phyloP scores from a whole-genome alignment of 2,329 filamentous ascomycete species.

The Talaromyces sp. region DNA sequence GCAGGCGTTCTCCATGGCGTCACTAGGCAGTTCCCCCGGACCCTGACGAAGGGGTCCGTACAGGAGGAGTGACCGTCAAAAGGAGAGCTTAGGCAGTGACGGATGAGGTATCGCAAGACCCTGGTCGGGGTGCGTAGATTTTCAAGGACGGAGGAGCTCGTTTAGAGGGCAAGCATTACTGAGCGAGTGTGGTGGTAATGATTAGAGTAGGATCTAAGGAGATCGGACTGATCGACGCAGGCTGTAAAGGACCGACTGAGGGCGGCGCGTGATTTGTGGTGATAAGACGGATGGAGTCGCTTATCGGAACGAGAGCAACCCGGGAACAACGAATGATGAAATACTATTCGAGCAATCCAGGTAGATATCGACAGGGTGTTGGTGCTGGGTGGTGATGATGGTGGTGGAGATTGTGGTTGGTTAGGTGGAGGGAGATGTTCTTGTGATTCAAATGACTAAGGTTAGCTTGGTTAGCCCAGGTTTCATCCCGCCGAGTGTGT shows the following conservation, averaged over 20 bases:
- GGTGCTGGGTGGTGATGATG: constrained; percentile 13
- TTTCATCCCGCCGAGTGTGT: constrained; percentile 2
- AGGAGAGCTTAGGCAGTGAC: constrained; percentile 7
- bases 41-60: constrained; percentile 27
- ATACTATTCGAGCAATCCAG: neutral
- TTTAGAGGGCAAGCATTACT: constrained; percentile 20
- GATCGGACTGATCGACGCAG: constrained; percentile 17
- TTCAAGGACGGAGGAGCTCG: constrained; percentile 19
- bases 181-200: constrained; percentile 14
- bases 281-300: constrained; percentile 10
- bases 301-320: neutral
- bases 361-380: constrained; percentile 15
- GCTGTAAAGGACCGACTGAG: constrained; percentile 24
- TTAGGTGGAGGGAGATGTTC: constrained; percentile 15
- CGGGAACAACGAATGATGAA: neutral
- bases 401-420: constrained; percentile 14
- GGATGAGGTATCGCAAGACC: constrained; percentile 5
- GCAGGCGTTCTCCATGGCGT: constrained; percentile 43
- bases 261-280: constrained; percentile 28
- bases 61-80: constrained; percentile 16
- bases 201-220: constrained; percentile 6
- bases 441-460: constrained; percentile 19
- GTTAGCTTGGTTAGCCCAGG: constrained; percentile 1
- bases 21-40: constrained; percentile 30
- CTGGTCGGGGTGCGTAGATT: neutral